Evolutionary conservation across 176 grass and related monocot genomes (phyloP), one percentile per base, ranked within the genome.

Genomic region (Saccharum officinarum): DNA sequence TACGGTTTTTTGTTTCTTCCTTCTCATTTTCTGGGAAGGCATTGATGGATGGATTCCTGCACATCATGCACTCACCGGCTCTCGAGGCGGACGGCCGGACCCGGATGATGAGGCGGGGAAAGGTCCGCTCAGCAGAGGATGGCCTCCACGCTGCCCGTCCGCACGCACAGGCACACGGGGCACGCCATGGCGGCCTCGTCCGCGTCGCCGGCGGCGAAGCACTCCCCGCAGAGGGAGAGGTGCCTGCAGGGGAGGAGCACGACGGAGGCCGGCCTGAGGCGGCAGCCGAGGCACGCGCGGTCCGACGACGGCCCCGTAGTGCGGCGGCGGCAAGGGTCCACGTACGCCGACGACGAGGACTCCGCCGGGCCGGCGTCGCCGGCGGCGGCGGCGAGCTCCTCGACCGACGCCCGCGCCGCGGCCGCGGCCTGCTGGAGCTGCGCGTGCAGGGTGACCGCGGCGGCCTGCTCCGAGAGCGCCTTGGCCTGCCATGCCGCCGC

Each of bases 161-260:
- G 87, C 70, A 90, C 89, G 80, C 86, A 90, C 71, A 83, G 85
- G 88, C 96, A 98, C 26, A 95, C 87, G 5, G 91, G 96, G 80
- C 96, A 98, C 72, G 92, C 70, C 86, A 85, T 46, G 64, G 76
- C 49, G 11, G 20, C 88, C 14, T 79, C 88, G 26, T 79, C 90
- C 73, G 52, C 47, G 39, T 78, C 80, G 54, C 79, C 76, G 45
- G 82, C 91, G 73, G 67, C 87, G 73, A 89, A 77, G 89, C 96
- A 98, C 33, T 81, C 89, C 61, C 85, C 41, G 80, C 96, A 98
- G 10, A 98, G 91, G 73, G 89, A 87, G 0, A 98, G 78, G 69
- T 98, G 96, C 33, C 91, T 73, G 83, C 93, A 98, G 0, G 96
- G 96, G 23, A 98, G 88, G 64, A 98, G 87, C 60, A 95, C 93